These are phyloP conservation scores for Narthecium ossifragum DNA, from an alignment of 106 monocot species.

Conservation along the genomic window DNA sequence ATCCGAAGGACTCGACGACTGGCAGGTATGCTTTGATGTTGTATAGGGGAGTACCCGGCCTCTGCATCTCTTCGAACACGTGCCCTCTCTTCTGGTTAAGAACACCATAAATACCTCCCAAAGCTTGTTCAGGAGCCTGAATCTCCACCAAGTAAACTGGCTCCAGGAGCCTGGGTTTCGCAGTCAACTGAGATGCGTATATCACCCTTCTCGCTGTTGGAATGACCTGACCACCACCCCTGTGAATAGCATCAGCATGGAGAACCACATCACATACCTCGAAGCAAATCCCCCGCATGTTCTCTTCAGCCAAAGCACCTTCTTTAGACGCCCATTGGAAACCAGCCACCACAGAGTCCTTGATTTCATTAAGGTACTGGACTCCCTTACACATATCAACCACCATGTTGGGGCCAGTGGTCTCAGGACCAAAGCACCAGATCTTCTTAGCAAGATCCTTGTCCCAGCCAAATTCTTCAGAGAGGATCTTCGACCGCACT, in stretches of 20 bases:
- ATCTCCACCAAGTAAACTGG: slow-evolving; percentile 52
- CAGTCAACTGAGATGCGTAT: slow-evolving; percentile 41
- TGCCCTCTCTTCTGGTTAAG: slow-evolving; percentile 35
- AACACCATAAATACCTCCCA: slow-evolving; percentile 37
- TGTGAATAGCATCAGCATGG: slow-evolving; percentile 41
- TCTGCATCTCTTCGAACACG: slow-evolving; percentile 33
- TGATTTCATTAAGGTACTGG: slow-evolving; percentile 46
- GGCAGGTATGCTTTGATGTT: slow-evolving; percentile 44
- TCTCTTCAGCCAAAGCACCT: slow-evolving; percentile 38
- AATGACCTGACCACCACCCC: slow-evolving; percentile 39
- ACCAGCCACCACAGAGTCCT: slow-evolving; percentile 45
- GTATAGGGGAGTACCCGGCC: slow-evolving; percentile 27
- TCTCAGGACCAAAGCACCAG: slow-evolving; percentile 50
- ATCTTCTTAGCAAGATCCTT: slow-evolving; percentile 49
- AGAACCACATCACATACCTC: slow-evolving; percentile 41
- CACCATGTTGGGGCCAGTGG: slow-evolving; percentile 40
- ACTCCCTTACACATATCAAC: slow-evolving; percentile 55
- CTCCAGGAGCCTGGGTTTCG: slow-evolving; percentile 37
- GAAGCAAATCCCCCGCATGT: slow-evolving; percentile 46
- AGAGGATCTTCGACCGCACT: slow-evolving; percentile 25
- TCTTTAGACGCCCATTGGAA: slow-evolving; percentile 55
- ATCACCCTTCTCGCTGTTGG: slow-evolving; percentile 45
- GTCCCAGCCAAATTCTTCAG: slow-evolving; percentile 43
- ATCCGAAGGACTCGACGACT: slow-evolving; percentile 23
- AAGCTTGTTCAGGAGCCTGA: slow-evolving; percentile 33